Base-by-base conservation (phyloP, 1,139 yeast species). In the Suhomyces yuchorum region DNA sequence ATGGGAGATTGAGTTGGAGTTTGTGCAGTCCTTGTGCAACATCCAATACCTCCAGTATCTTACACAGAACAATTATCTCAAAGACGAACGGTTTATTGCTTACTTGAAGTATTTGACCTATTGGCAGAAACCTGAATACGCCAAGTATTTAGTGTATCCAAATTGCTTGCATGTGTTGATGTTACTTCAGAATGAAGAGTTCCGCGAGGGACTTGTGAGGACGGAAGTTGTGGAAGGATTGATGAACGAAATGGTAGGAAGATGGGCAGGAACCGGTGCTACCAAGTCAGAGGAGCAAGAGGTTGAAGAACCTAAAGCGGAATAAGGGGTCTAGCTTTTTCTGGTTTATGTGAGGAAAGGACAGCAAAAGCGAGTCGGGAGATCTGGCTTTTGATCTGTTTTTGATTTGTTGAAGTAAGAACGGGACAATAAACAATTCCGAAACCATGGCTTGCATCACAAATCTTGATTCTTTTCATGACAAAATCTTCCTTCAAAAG, bases 1-100 rank as follows among this genome's bases (percentile, higher is more conserved):
- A 55, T 87, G 92, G 88, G 96, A 87, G 58, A 81, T 87, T 30
- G 96, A 87, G 59, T 74, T 87, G 30, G 96, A 87, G 70, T 88
- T 87, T 64, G 89, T 87, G 6, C 96, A 87, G 65, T 82, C 92
- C n/a, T 72, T 87, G 43, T 82, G 92, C 17, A 88, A 87, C 61
- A 84, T 89, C 38, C 91, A 83, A 63, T 87, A 88, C 57, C 71
- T 88, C 50, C 82, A 84, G 58, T 86, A 80, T 57, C 69, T 87
- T 39, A 95, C 95, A 0, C 95, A 87, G 63, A 84, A 81, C 55
- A 84, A 84, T 51, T 83, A 82, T 56, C 70, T 87, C 36, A 81
- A 81, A 43, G 84, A 82, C 56, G 78, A 74, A 18, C 75, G 75
- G 48, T 87, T 87, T 56, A 66, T 87, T 30, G 78, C 80, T 49